A percentile compares a stretch with the other conserved stretches of the same genome.
These are phyloP conservation scores for Cenchrus americanus DNA, from an alignment of 176 grass and related monocot genomes.

Conservation along the genomic window DNA sequence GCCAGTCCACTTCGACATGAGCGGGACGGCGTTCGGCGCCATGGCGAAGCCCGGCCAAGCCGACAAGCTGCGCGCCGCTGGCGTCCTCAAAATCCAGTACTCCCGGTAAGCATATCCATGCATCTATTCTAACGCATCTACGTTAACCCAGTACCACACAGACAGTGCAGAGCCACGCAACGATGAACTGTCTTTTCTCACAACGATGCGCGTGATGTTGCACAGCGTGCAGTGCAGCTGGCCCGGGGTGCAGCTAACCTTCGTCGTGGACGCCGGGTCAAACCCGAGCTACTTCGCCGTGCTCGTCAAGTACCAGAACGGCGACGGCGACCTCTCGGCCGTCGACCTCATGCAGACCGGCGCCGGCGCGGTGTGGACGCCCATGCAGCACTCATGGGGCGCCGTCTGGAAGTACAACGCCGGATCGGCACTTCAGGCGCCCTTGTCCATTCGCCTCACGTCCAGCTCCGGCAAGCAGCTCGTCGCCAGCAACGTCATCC, in stretches of 20 bases:
- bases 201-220: neutral
- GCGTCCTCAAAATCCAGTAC: conserved; percentile 55
- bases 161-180: neutral
- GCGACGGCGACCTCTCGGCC: conserved; percentile 56
- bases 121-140: neutral
- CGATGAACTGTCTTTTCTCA: neutral
- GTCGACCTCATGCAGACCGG: conserved; percentile 59
- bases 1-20: conserved; percentile 68
- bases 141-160: neutral
- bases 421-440: conserved; percentile 49
- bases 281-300: conserved; percentile 60
- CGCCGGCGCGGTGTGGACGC: conserved; percentile 7
- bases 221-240: conserved; percentile 61
- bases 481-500: conserved; percentile 58
- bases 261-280: conserved; percentile 59
- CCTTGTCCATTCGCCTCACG: conserved; percentile 61
- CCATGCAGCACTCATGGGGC: conserved; percentile 66
- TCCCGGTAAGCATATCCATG: conserved; percentile 39
- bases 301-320: conserved; percentile 53
- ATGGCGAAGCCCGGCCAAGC: conserved; percentile 57
- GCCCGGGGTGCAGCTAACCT: conserved; percentile 44
- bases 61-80: conserved; percentile 61
- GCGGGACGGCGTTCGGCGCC: conserved; percentile 68
- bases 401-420: conserved; percentile 60
- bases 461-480: conserved; percentile 55